These are phyloP conservation scores for Vitis labrusca DNA, from an alignment of 164 flowering plant species.

Conservation along the genomic window DNA sequence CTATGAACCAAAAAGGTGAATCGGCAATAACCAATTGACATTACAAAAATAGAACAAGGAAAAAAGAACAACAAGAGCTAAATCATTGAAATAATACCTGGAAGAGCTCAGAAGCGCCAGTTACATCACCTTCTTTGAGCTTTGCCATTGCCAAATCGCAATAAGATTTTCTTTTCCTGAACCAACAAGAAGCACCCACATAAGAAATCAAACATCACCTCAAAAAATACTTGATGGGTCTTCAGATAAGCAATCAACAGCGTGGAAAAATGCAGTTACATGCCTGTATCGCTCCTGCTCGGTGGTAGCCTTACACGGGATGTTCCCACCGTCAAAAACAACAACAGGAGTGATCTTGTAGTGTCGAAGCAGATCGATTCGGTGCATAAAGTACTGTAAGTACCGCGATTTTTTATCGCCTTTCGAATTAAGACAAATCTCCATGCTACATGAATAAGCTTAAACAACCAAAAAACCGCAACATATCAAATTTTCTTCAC, in stretches of 20 bases:
- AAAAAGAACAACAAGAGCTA: too few species aligned
- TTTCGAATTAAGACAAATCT: constrained; percentile 54
- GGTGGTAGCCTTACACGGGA: constrained; percentile 66
- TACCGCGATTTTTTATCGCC: constrained; percentile 50
- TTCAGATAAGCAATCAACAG: background rate
- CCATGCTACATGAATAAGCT: constrained; percentile 96
- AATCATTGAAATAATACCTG: constrained; percentile 42
- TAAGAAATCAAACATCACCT: background rate
- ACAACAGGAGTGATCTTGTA: constrained; percentile 72
- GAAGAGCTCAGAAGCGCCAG: constrained; percentile 63
- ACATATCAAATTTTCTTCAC: background rate
- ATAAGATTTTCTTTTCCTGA: constrained; percentile 58
- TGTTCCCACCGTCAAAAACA: constrained; percentile 78
- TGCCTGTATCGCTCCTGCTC: constrained; percentile 63
- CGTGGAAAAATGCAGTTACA: constrained; percentile 9
- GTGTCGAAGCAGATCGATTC: constrained; percentile 72
- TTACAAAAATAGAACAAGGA: too few species aligned
- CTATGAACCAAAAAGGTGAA: too few species aligned
- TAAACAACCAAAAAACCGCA: constrained; percentile 8
- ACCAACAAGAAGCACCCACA: constrained; percentile 7
- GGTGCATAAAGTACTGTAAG: constrained; percentile 77
- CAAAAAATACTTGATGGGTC: background rate
- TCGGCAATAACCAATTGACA: too few species aligned
- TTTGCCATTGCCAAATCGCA: constrained; percentile 63
- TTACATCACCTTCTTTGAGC: constrained; percentile 54